Percentiles rank a stretch among this genome's conserved stretches.
These are phyloP conservation scores for Dryadomyces quercivorus DNA, from an alignment of 2,329 filamentous ascomycete species.

Conservation along the genomic window DNA sequence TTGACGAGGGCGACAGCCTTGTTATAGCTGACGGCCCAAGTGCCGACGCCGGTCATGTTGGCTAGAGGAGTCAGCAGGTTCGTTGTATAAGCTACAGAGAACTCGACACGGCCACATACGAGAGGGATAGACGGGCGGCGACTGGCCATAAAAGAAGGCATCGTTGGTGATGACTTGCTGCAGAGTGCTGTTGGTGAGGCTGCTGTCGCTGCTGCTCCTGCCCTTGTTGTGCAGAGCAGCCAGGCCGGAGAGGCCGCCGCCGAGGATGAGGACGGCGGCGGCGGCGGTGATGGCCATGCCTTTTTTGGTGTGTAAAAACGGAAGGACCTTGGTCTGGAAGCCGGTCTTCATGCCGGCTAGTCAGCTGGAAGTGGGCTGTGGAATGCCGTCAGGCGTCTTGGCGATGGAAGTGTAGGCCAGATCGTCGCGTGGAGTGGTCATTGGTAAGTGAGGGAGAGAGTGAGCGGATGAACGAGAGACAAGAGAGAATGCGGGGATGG, in stretches of 20 bases:
- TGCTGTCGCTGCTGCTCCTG: not conserved
- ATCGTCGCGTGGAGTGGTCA: not conserved
- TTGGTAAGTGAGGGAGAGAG: not conserved
- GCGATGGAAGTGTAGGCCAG: not conserved
- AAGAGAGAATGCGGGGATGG: too few species aligned
- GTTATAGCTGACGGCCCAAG: slow-evolving; percentile 54
- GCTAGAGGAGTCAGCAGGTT: slow-evolving; percentile 22
- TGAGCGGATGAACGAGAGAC: not conserved
- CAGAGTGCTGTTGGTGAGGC: not conserved
- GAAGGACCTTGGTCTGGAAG: slow-evolving; percentile 6
- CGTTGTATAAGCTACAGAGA: too few species aligned
- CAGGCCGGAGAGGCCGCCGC: slow-evolving; percentile 22
- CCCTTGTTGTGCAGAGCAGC: slow-evolving; percentile 17
- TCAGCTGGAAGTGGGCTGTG: slow-evolving; percentile 12
- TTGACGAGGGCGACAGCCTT: slow-evolving; percentile 58
- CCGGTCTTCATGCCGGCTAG: slow-evolving; percentile 15
- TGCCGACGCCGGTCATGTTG: slow-evolving; percentile 44
- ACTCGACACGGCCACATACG: slow-evolving; percentile 23
- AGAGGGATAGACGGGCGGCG: slow-evolving; percentile 37
- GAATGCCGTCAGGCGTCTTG: not conserved
- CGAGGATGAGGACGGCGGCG: slow-evolving; percentile 20
- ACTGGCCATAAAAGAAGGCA: slow-evolving; percentile 35
- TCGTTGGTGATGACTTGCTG: slow-evolving; percentile 24
- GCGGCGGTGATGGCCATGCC: slow-evolving; percentile 16
- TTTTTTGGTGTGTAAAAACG: slow-evolving; percentile 19